A percentile compares a stretch with the other conserved stretches of the same genome.
Evolutionary conservation across 2,329 filamentous ascomycete genomes (phyloP).

Genomic region (Neopestalotiopsis rosae): DNA sequence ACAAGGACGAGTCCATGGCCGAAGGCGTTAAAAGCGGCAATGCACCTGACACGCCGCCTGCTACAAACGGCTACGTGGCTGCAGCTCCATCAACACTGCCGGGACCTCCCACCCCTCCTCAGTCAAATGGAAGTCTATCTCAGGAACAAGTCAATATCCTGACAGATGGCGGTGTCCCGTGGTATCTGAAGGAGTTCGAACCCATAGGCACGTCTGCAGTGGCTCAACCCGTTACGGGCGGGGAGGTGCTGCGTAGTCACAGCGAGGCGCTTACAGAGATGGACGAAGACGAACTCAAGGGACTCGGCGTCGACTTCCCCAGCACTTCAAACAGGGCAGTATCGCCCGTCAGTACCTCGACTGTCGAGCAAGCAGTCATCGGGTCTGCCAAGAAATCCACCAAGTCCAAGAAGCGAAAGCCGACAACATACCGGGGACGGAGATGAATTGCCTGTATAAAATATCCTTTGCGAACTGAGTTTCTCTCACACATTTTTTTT

Average conservation of each 20-base stretch:
- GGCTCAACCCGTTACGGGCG: slow-evolving; percentile 75
- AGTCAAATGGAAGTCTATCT: slow-evolving; percentile 64
- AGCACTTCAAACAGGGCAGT: slow-evolving; percentile 49
- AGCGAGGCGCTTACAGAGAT: slow-evolving; percentile 91
- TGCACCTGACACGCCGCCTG: slow-evolving; percentile 51
- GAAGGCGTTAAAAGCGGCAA: slow-evolving; percentile 36
- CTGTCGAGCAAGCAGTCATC: slow-evolving; percentile 4
- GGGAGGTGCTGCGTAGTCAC: slow-evolving; percentile 69
- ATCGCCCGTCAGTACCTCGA: slow-evolving; percentile 29
- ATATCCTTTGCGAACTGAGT: neutral
- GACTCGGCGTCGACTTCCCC: slow-evolving; percentile 62
- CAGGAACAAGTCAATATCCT: slow-evolving; percentile 59
- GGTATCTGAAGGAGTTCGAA: slow-evolving; percentile 85
- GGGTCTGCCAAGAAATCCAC: slow-evolving; percentile 19
- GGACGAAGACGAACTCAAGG: slow-evolving; percentile 87
- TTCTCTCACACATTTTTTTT: neutral
- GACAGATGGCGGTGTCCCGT: slow-evolving; percentile 78
- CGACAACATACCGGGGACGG: slow-evolving; percentile 20
- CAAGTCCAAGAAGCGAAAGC: slow-evolving; percentile 20
- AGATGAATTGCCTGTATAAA: slow-evolving; percentile 16
- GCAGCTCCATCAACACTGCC: slow-evolving; percentile 38
- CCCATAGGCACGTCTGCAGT: slow-evolving; percentile 80
- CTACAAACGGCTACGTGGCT: slow-evolving; percentile 50
- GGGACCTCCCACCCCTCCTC: slow-evolving; percentile 69
- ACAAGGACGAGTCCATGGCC: slow-evolving; percentile 25